Conservation (phyloP, 2,329 filamentous ascomycete species). For the Akanthomyces muscarius region DNA sequence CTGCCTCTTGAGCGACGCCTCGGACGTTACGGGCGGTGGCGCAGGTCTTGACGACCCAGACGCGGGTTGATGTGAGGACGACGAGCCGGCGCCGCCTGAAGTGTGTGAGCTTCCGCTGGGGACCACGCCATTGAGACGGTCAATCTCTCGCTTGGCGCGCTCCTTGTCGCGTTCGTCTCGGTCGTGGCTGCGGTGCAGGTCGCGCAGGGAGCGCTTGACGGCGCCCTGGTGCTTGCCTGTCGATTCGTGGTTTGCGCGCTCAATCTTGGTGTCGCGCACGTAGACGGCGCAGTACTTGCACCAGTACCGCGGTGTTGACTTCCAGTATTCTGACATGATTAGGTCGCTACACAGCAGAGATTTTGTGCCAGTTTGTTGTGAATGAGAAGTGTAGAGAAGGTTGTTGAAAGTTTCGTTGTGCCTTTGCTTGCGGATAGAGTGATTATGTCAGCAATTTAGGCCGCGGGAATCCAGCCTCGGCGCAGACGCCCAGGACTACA, state of each 20-base stretch:
- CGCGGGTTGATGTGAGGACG: constrained; percentile 13
- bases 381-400: neutral
- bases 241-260: constrained; percentile 83
- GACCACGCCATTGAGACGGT: constrained; percentile 76
- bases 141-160: constrained; percentile 77
- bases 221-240: constrained; percentile 79
- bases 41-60: constrained; percentile 9
- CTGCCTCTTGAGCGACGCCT: constrained; percentile 74
- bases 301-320: constrained; percentile 95
- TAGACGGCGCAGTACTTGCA: constrained; percentile 94
- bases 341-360: neutral
- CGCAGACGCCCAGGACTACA: too few relatives aligned
- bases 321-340: constrained; percentile 95
- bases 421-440: neutral
- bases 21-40: constrained; percentile 32
- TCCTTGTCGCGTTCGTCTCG: constrained; percentile 77
- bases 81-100: constrained; percentile 22
- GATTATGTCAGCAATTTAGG: constrained; percentile 9
- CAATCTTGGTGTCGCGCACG: constrained; percentile 88
- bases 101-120: constrained; percentile 38
- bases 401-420: neutral
- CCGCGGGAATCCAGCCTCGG: neutral
- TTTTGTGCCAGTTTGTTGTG: neutral
- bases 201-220: constrained; percentile 84
- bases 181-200: constrained; percentile 82